Conservation (phyloP, 768 basidiomycete genomes). For the Lentinula guzmanii region DNA sequence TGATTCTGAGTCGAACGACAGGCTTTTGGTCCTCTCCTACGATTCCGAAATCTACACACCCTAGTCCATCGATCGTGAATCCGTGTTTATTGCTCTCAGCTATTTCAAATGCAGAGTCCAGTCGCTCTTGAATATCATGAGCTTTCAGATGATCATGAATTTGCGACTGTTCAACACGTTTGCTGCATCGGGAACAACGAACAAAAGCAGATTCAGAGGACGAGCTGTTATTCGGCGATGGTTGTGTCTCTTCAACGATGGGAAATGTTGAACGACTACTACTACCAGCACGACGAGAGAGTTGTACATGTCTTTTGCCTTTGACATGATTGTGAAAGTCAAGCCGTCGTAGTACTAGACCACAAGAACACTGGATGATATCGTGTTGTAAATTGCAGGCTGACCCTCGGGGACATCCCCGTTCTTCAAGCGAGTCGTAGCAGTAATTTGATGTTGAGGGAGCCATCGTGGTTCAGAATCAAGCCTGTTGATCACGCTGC, state of each 20-base stretch:
- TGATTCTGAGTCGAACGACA: constrained; percentile 9
- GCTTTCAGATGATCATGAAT: constrained; percentile 22
- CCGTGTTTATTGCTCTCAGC: constrained; percentile 44
- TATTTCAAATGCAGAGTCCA: constrained; percentile 29
- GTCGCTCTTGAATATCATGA: constrained; percentile 23
- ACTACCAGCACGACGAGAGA: background rate
- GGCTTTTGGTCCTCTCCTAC: constrained; percentile 19
- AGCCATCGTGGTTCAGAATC: constrained; percentile 3
- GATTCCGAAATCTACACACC: constrained; percentile 31
- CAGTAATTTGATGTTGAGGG: constrained; percentile 18
- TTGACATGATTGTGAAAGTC: constrained; percentile 18
- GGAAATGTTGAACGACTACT: background rate
- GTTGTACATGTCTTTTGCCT: constrained; percentile 21
- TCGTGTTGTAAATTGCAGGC: constrained; percentile 28
- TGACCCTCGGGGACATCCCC: constrained; percentile 20
- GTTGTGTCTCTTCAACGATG: background rate
- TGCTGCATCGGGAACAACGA: constrained; percentile 8
- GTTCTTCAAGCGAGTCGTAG: constrained; percentile 15
- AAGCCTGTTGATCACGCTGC: background rate
- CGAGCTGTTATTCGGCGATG: background rate
- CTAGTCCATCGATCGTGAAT: constrained; percentile 38
- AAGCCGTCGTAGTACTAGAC: constrained; percentile 18
- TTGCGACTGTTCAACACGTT: constrained; percentile 14
- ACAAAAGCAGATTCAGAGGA: background rate
- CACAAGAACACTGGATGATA: constrained; percentile 29